A percentile compares a stretch with the other conserved stretches of the same genome.
Conservation (phyloP, 1,284 basidiomycete species). For the Apiotrichum brassicae region DNA sequence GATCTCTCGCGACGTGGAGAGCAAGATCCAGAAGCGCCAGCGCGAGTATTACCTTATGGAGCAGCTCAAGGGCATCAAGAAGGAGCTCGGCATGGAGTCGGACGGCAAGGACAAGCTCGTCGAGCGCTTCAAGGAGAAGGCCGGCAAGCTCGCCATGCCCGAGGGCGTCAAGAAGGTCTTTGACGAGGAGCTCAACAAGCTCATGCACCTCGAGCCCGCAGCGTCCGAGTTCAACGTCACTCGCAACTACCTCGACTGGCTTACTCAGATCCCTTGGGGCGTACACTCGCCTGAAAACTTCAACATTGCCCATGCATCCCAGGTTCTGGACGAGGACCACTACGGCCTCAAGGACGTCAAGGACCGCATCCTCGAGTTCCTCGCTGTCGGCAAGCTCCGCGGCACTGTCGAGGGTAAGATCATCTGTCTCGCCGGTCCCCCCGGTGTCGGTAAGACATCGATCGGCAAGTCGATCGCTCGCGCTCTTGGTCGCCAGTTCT, state of each 20-base stretch:
- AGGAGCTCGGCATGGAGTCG: constrained; percentile 85
- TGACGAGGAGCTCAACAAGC: constrained; percentile 91
- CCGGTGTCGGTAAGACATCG: constrained; percentile 92
- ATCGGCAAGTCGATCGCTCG: constrained; percentile 73
- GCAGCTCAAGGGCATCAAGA: constrained; percentile 98
- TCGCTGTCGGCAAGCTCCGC: constrained; percentile 92
- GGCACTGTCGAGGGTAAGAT: constrained; percentile 99
- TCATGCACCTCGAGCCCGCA: constrained; percentile 82
- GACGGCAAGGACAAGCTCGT: constrained; percentile 98
- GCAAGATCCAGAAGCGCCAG: constrained; percentile 94
- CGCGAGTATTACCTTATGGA: constrained; percentile 98
- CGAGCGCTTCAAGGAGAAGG: constrained; percentile 92
- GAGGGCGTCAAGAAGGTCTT: constrained; percentile 88
- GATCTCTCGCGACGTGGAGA: constrained; percentile 88
- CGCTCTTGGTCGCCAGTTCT: constrained; percentile 46
- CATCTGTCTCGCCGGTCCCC: constrained; percentile 91
- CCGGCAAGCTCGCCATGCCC: constrained; percentile 82
- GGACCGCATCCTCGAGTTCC: constrained; percentile 94
- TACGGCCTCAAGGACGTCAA: constrained; percentile 95
- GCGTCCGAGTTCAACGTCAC: constrained; percentile 96
- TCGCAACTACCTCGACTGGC: constrained; percentile 91
- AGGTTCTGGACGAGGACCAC: constrained; percentile 90
- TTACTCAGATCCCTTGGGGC: constrained; percentile 96
- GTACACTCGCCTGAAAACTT: constrained; percentile 92
- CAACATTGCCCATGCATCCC: constrained; percentile 74